Evolutionary conservation across 768 basidiomycete genomes (phyloP).

Genomic region (Leccinum broughii): DNA sequence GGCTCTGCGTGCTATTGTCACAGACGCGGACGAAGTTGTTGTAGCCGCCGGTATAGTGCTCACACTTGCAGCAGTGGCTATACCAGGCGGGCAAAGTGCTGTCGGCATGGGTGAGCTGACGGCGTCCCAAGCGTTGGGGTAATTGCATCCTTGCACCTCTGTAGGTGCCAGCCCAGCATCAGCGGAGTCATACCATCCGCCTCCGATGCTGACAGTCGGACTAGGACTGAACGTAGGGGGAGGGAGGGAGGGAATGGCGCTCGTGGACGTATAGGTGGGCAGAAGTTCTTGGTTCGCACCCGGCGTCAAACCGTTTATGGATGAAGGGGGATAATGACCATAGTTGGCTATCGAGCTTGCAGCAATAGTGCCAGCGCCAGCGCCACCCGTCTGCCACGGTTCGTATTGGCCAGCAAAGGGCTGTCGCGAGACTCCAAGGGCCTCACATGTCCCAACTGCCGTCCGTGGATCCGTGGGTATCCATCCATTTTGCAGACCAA

Average conservation of each 20-base stretch:
- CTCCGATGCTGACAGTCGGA: conserved; percentile 43
- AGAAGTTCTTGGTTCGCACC: conserved; percentile 39
- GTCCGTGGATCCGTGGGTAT: conserved; percentile 72
- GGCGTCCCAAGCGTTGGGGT: conserved; percentile 66
- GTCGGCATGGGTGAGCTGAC: conserved; percentile 49
- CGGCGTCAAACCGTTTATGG: conserved; percentile 45
- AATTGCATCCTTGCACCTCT: conserved; percentile 61
- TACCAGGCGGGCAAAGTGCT: conserved; percentile 38
- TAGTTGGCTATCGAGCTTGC: conserved; percentile 43
- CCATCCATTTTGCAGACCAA: conserved; percentile 74
- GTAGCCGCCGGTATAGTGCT: conserved; percentile 6
- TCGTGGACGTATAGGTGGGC: conserved; percentile 68
- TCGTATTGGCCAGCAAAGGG: conserved; percentile 55
- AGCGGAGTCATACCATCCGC: conserved; percentile 57
- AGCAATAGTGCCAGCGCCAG: conserved; percentile 50
- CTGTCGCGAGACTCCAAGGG: conserved; percentile 44
- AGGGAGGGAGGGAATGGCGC: conserved; percentile 55
- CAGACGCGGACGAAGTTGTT: conserved; percentile 1
- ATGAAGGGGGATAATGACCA: conserved; percentile 54
- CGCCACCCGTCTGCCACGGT: conserved; percentile 70
- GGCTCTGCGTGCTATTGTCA: conserved; percentile 9
- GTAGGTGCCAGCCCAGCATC: conserved; percentile 58
- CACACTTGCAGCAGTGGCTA: conserved; percentile 1
- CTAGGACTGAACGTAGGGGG: conserved; percentile 51
- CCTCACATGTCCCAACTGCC: conserved; percentile 63